Base-by-base conservation (phyloP, 2,329 filamentous ascomycete genomes). In the Talaromyces atroroseus region DNA sequence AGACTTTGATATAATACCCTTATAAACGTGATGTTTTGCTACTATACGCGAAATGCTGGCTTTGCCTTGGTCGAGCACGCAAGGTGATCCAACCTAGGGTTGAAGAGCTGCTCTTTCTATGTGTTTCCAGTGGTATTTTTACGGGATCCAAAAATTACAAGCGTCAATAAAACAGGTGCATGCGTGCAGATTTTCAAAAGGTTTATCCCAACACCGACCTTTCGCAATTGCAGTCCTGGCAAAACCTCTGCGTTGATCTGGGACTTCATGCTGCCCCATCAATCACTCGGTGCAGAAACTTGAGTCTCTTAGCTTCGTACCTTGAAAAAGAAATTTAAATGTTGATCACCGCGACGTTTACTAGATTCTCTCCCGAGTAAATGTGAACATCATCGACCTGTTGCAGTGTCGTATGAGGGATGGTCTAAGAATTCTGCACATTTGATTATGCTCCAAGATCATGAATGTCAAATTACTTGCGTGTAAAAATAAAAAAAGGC, bases 311-410 rank as follows among this genome's bases (percentile, higher is more conserved):
- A n/a, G 8, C 16, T 14, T 16, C 3, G 11, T 14, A 21, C 20
- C 14, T 42, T 36, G 11, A 29, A 6, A 6, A 34, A 23, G 0
- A 21, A 2, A 11, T 8, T 47, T 6, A 36, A 16, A 16, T 2
- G 32, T 12, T 36, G 11, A 36, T 36, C 2, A 36, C 2, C 1
- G 11, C 16, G 2, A 36, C 11, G 1, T 36, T 16, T 21, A 10
- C 12, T 49, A 70, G 66, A 61, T 60, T 5, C 49, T 71, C 4
- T 54, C 53, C 1, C 51, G 26, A 2, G 54, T 69, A 1, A 46
- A 67, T 34, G 63, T 71, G 26, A 71, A 70, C 50, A 57, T 68
- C 8, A 58, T 71, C 8, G 67, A 71, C 51, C 21, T 71, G 2
- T 49, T 71, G 8, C 65, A 71, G 2, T 59, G 58, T 36, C 63